Base-by-base conservation (phyloP, 495 filamentous ascomycete genomes). In the Penicillium bovifimosum region DNA sequence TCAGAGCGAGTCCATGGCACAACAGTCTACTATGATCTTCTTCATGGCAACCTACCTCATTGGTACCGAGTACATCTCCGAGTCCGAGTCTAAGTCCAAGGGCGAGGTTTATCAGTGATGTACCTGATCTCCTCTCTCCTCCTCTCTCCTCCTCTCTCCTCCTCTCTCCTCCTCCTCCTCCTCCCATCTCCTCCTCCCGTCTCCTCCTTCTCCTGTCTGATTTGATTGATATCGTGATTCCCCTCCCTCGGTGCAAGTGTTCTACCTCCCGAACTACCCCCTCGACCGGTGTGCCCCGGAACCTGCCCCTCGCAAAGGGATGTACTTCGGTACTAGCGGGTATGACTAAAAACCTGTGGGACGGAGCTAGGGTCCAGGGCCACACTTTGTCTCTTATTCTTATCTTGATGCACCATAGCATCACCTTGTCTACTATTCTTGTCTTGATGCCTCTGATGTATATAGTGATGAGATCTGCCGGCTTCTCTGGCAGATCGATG, bases 51-150 rank as follows among this genome's bases (percentile, higher is more conserved):
- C 78, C 13, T 68, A 79, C 50, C 56, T 80, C 10, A 47, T 69
- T 11, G 70, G 64, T 2, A 73, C 74, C 6, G 76, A 79, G 57
- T 73, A 70, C 48, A 74, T 77, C 46, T 71, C 78, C 5, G 69
- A 76, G 49, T 63, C 67, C 50, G n/a, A n/a, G n/a, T n/a, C n/a
- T n/a, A 71, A 71, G 53, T 77, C 74, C 10, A 79, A 77, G 62
- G 78, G 75, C 41, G 76, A 80, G 59, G 74, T 80, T 18, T 50
- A n/a, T n/a, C n/a, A n/a, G n/a, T n/a, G n/a, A n/a, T n/a, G n/a
- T n/a, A n/a, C n/a, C n/a, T n/a, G n/a, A n/a, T n/a, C n/a, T 24
- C 20, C 20, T 4, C 4, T 24, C 20, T 24, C 20, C 20, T 4
- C 20, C 4, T 24, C 20, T 4, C 20, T 24, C 4, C 20, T 24